Conservation (phyloP, 1,284 basidiomycete genomes). For the Sporisorium exsertum region DNA sequence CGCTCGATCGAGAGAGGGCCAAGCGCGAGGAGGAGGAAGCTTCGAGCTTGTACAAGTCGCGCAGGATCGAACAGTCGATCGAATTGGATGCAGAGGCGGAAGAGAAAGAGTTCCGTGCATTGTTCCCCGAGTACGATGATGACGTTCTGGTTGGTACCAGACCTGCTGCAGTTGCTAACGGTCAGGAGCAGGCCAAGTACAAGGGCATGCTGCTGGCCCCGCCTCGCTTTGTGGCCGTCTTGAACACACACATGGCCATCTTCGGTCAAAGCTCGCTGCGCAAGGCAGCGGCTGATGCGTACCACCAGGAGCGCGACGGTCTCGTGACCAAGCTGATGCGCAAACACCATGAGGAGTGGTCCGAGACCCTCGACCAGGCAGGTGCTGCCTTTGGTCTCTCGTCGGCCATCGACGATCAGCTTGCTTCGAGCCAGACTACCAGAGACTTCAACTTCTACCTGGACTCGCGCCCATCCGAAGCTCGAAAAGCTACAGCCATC, state of each 20-base stretch:
- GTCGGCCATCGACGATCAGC: conserved; percentile 32
- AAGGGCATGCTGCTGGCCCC: conserved; percentile 34
- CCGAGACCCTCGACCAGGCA: conserved; percentile 47
- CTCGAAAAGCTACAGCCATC: conserved; percentile 50
- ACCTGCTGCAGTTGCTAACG: neutral
- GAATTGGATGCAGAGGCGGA: conserved; percentile 77
- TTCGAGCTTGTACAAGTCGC: conserved; percentile 83
- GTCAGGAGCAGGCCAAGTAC: conserved; percentile 15
- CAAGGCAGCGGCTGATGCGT: conserved; percentile 12
- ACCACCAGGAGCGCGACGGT: conserved; percentile 24
- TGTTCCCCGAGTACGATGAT: conserved; percentile 88
- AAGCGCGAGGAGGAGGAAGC: conserved; percentile 77
- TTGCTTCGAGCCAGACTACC: conserved; percentile 16
- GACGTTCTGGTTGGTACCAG: conserved; percentile 70
- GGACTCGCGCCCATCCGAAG: conserved; percentile 53
- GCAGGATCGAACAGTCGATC: conserved; percentile 75
- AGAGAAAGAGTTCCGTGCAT: conserved; percentile 80
- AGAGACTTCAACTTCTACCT: conserved; percentile 64
- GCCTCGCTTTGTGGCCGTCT: conserved; percentile 28
- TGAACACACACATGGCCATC: conserved; percentile 53
- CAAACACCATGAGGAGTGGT: conserved; percentile 37
- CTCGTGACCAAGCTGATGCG: conserved; percentile 37
- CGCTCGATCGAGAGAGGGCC: conserved; percentile 80
- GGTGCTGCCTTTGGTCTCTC: conserved; percentile 59
- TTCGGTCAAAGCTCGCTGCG: conserved; percentile 27